Evolutionary conservation across 208 protist genomes (phyloP), one percentile per base, ranked within the genome.

Genomic region (Balamuthia mandrillaris): DNA sequence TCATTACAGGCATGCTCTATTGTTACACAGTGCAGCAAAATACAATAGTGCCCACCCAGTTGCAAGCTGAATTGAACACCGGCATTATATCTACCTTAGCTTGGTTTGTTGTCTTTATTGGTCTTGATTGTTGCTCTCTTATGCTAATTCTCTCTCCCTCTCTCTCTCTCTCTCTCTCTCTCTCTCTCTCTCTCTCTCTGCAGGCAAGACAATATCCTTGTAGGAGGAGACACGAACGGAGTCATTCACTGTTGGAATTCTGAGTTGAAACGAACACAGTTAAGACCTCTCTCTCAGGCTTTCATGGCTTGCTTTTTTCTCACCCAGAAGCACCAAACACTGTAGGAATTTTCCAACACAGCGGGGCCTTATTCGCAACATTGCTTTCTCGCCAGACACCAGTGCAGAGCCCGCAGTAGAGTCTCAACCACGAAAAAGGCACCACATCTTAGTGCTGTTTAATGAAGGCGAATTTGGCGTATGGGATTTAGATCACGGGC

Each of bases 381-480:
- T n/a, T n/a, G n/a, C n/a, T n/a, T n/a, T n/a, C n/a, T n/a, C n/a
- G n/a, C n/a, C n/a, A n/a, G n/a, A n/a, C n/a, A n/a, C n/a, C n/a
- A n/a, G n/a, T n/a, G n/a, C n/a, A n/a, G n/a, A n/a, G n/a, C n/a
- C n/a, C n/a, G n/a, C n/a, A n/a, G n/a, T n/a, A n/a, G n/a, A n/a
- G n/a, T n/a, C n/a, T n/a, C n/a, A n/a, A n/a, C n/a, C n/a, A n/a
- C n/a, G n/a, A n/a, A 0, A 31, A 63, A 81, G 72, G 1, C 52
- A 81, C 49, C 72, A 81, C 16, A 45, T 81, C 31, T 31, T 81
- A 6, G 72, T 81, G 27, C 47, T 49, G 16, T 81, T 81, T 24
- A 63, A 51, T 33, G 72, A 81, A 51, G 72, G 72, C 72, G 72
- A 81, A 27, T 81, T 81, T 18, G 72, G 72, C 3, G 72, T 81